These are phyloP conservation scores for Candida insectalens DNA, from an alignment of 805 yeast genomes.

Conservation along the genomic window DNA sequence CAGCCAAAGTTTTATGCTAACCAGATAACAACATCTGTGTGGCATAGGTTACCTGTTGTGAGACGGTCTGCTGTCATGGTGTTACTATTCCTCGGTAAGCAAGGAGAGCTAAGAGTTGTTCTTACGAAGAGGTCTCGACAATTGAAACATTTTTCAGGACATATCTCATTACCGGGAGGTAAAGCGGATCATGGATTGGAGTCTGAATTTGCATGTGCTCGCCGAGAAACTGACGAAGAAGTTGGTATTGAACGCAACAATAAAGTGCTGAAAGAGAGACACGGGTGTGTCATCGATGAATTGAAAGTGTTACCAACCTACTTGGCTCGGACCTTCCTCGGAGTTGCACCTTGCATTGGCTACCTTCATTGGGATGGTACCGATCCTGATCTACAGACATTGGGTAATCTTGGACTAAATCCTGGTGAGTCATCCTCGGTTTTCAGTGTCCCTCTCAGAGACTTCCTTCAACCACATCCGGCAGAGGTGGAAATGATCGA, in stretches of 20 bases:
- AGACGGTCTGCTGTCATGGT: conserved; percentile 77
- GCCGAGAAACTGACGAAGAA: conserved; percentile 83
- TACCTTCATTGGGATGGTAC: conserved; percentile 36
- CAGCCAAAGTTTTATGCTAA: conserved; percentile 22
- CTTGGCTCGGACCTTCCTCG: conserved; percentile 69
- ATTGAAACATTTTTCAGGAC: conserved; percentile 74
- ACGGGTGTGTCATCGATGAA: conserved; percentile 51
- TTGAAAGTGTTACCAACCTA: conserved; percentile 66
- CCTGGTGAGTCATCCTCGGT: conserved; percentile 72
- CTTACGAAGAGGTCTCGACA: conserved; percentile 68
- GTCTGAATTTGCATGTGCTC: conserved; percentile 59
- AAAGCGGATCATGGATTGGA: conserved; percentile 67
- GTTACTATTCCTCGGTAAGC: conserved; percentile 59
- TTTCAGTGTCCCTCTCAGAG: conserved; percentile 61
- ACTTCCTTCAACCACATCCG: conserved; percentile 34
- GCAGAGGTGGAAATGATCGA: conserved; percentile 19
- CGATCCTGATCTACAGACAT: conserved; percentile 19
- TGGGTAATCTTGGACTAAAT: conserved; percentile 37
- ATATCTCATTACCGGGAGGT: conserved; percentile 91
- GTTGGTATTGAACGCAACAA: conserved; percentile 59
- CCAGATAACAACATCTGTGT: conserved; percentile 29
- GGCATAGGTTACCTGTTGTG: conserved; percentile 55
- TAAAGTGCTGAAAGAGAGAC: conserved; percentile 28
- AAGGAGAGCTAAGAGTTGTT: conserved; percentile 69
- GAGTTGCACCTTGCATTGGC: conserved; percentile 76